Base-by-base conservation (phyloP, 1,284 basidiomycete species). In the Farysia itapuensis region DNA sequence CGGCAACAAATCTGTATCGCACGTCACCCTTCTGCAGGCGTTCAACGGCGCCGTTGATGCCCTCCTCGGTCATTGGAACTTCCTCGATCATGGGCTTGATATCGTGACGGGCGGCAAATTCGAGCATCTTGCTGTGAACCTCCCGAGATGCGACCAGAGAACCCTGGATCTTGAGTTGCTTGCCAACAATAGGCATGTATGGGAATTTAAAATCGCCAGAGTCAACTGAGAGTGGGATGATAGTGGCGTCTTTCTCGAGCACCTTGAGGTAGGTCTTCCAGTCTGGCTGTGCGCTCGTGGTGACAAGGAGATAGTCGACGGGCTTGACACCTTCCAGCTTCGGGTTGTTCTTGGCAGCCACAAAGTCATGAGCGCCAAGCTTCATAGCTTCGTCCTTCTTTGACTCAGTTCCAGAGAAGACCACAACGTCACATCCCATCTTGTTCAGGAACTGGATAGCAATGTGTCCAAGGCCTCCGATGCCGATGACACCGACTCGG, bases 61-160 rank as follows among this genome's bases (percentile, higher is more conserved):
- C 65, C n/a, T 71, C 63, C 39, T 65, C 58, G 34, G 59, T 69
- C 72, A 74, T 74, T 20, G 65, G 59, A 3, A 74, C 61, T 41
- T 64, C 56, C 47, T 74, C 72, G 54, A 71, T 60, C 22, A 69
- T 64, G 19, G 72, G 70, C 45, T 54, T 49, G 42, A 71, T 46
- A 33, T 43, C 45, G 44, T 67, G 48, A 13, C 56, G 51, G 11
- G 67, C 72, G 16, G 51, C 41, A 33, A 72, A 72, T 24, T 64
- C 36, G 30, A 74, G 61, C 72, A 73, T 74, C 52, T 58, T 39
- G 15, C 36, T 41, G 49, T 70, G 72, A n/a, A 64, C 53, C 14
- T 52, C 47, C 4, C 72, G 58, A 1, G 48, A 48, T 2, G 69
- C 70, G 6, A 75, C 72, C 9, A 74, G 37, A 16, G 61, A 67